A percentile compares a stretch with the other conserved stretches of the same genome.
These are phyloP conservation scores for Monilinia polystroma DNA, from an alignment of 2,329 filamentous ascomycete genomes.

Conservation along the genomic window DNA sequence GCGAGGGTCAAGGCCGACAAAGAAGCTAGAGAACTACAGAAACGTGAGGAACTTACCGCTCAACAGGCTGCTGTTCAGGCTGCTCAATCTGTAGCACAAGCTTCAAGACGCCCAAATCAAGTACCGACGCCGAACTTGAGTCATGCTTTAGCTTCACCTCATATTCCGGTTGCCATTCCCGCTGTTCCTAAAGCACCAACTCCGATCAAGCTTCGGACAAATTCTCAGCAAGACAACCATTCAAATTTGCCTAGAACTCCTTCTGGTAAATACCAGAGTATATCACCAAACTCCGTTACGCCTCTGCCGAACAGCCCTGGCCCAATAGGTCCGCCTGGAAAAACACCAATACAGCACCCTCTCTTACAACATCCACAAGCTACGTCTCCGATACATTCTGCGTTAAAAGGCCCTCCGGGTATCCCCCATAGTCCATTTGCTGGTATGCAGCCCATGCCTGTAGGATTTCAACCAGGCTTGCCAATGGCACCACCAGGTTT, in stretches of 20 bases:
- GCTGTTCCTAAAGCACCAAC: constrained; percentile 79
- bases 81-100: constrained; percentile 44
- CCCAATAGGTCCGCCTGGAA: constrained; percentile 62
- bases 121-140: constrained; percentile 55
- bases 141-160: constrained; percentile 70
- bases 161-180: constrained; percentile 75
- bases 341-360: constrained; percentile 51
- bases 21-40: constrained; percentile 50
- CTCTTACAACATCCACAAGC: constrained; percentile 58
- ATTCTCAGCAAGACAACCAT: constrained; percentile 69
- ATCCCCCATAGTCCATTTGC: constrained; percentile 47
- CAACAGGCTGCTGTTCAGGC: constrained; percentile 42
- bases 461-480: constrained; percentile 52
- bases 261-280: constrained; percentile 53
- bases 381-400: constrained; percentile 61
- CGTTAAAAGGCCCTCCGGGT: constrained; percentile 58
- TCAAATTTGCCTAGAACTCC: constrained; percentile 67
- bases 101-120: constrained; percentile 45
- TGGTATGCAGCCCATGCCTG: constrained; percentile 54
- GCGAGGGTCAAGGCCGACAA: constrained; percentile 46
- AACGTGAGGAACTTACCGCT: constrained; percentile 46
- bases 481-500: constrained; percentile 47
- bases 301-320: constrained; percentile 65
- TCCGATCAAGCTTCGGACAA: constrained; percentile 70
- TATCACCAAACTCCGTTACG: constrained; percentile 60